Conservation (phyloP, 1,139 yeast genomes). For the Kurtzmaniella quercitrusa region DNA sequence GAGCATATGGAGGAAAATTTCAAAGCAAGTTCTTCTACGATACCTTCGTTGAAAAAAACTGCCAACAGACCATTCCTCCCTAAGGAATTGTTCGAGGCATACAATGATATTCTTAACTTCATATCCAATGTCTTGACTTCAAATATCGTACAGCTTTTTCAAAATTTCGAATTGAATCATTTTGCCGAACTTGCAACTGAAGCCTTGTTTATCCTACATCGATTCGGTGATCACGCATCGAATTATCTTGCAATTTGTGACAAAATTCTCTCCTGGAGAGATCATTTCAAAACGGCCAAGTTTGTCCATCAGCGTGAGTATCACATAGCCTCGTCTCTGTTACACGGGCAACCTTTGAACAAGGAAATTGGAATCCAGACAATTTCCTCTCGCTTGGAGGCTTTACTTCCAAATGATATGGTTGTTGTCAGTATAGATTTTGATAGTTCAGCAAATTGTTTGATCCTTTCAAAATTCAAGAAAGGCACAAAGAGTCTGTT, state of each 20-base stretch:
- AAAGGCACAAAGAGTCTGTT: constrained; percentile 31
- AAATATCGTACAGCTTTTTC: not conserved
- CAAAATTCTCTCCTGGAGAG: not conserved
- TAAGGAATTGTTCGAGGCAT: not conserved
- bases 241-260: not conserved
- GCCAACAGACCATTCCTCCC: not conserved
- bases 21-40: not conserved
- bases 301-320: not conserved
- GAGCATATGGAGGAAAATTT: not conserved
- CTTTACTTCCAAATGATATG: constrained; percentile 42
- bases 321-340: not conserved
- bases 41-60: not conserved
- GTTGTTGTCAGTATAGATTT: constrained; percentile 58
- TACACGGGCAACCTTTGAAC: not conserved
- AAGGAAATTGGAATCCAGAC: not conserved
- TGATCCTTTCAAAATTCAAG: constrained; percentile 48
- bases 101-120: not conserved
- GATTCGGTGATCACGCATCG: not conserved
- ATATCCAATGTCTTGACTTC: not conserved
- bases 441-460: constrained; percentile 54
- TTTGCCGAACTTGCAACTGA: not conserved
- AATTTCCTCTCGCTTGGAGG: not conserved
- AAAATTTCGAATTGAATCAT: not conserved
- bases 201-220: not conserved
- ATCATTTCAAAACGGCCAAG: not conserved